Base-by-base conservation (phyloP, 805 yeast genomes). In the Kodamaea neixiangensis region DNA sequence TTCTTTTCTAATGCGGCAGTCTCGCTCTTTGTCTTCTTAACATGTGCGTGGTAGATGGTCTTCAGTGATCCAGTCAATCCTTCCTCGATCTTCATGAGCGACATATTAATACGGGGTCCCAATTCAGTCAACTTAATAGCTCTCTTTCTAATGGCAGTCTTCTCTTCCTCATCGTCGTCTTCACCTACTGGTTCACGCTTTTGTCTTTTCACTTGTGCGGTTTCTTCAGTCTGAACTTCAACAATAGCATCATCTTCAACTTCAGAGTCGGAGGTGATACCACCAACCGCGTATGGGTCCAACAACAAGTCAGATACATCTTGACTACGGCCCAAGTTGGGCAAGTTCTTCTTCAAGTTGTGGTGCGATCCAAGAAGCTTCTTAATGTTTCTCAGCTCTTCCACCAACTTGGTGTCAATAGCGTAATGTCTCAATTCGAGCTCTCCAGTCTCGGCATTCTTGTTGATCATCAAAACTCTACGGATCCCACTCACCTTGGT, bases 51-150 rank as follows among this genome's bases (percentile, higher is more conserved):
- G 69, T 87, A 89, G 54, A 94, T 68, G 14, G 94, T 89, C 71
- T 89, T 92, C 47, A 97, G 97, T 0, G 85, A 75, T 52, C 97
- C 93, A 18, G 89, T 80, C 54, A 74, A 63, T 14, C 94, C 96
- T 63, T 93, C 98, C 69, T 93, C 97, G 48, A 94, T 89, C 72
- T 94, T 94, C 46, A 86, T 73, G 51, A 94, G 73, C 47, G 83
- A 75, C 68, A 94, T 73, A 58, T 81, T 82, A 68, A 94, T 70
- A 57, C 99, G 79, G 34, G 99, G 99, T 0, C 99, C 99, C 45
- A 93, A 73, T 68, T 94, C 99, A 1, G 93, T 89, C 46, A 94
- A 76, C 66, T 90, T 92, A 59, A 94, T 89, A 1, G 99, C 98
- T 61, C 88, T 82, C 69, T 90, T 91, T 31, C 70, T 63, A 47